phyloP scores from a whole-genome alignment of 2,329 filamentous ascomycete species.

The Colletotrichum ledebouriae region DNA sequence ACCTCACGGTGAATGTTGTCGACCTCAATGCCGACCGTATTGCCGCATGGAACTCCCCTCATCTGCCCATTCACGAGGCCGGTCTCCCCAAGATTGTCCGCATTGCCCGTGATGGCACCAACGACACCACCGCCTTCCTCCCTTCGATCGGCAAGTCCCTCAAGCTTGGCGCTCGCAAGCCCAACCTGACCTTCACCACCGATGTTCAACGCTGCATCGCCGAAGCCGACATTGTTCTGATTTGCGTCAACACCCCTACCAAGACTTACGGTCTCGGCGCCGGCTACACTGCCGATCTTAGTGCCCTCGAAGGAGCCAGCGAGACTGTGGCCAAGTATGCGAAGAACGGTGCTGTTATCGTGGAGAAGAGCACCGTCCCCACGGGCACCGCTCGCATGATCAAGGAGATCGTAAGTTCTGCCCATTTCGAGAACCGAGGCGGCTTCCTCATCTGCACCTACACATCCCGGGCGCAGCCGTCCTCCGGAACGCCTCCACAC shows the following conservation, averaged over 20 bases:
- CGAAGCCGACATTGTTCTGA: slow-evolving; percentile 79
- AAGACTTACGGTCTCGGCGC: slow-evolving; percentile 78
- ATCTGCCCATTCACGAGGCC: slow-evolving; percentile 83
- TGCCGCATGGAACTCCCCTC: slow-evolving; percentile 78
- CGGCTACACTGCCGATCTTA: slow-evolving; percentile 79
- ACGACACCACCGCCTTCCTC: slow-evolving; percentile 55
- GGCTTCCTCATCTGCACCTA: not conserved
- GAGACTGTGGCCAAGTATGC: slow-evolving; percentile 76
- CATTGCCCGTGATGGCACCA: slow-evolving; percentile 71
- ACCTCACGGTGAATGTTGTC: slow-evolving; percentile 80
- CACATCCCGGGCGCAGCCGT: not conserved
- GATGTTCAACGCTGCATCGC: slow-evolving; percentile 72
- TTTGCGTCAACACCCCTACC: slow-evolving; percentile 85
- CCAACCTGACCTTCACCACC: slow-evolving; percentile 82
- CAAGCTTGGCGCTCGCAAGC: slow-evolving; percentile 59
- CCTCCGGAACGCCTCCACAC: not conserved
- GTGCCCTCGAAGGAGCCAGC: slow-evolving; percentile 77
- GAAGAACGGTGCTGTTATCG: slow-evolving; percentile 77
- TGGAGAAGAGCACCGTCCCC: slow-evolving; percentile 86
- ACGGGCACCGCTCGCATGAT: slow-evolving; percentile 80
- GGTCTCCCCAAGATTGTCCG: slow-evolving; percentile 77
- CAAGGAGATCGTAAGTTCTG: slow-evolving; percentile 70
- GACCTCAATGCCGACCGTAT: slow-evolving; percentile 77
- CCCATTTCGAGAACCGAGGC: not conserved
- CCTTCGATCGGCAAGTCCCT: slow-evolving; percentile 53